Percentiles rank a stretch among this genome's conserved stretches.
phyloP scores from a whole-genome alignment of 495 filamentous ascomycete species.

The Tuber microsphaerosporum region DNA sequence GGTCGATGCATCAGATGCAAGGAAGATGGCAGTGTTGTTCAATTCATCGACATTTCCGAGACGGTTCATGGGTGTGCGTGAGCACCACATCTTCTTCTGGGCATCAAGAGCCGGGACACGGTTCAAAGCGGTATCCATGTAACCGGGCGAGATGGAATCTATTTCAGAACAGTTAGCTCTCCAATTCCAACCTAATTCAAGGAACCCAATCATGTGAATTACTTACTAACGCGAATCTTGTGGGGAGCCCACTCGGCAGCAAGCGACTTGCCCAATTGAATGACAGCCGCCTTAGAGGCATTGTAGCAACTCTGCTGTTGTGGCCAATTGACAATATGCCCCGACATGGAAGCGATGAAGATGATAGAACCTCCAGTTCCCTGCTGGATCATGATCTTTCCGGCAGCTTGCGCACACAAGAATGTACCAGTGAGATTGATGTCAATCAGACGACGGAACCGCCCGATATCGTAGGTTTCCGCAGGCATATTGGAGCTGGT shows the following conservation, averaged over 20 bases:
- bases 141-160: constrained; percentile 67
- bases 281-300: constrained; percentile 70
- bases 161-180: constrained; percentile 6
- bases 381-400: constrained; percentile 58
- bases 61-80: constrained; percentile 61
- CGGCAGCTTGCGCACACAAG: constrained; percentile 59
- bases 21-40: constrained; percentile 70
- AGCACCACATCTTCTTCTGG: constrained; percentile 73
- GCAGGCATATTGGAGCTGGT: constrained; percentile 56
- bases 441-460: constrained; percentile 65
- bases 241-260: constrained; percentile 75
- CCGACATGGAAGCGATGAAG: constrained; percentile 71
- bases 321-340: constrained; percentile 69
- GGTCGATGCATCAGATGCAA: constrained; percentile 66
- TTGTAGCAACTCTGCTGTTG: constrained; percentile 75
- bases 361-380: constrained; percentile 59
- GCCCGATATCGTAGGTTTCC: constrained; percentile 50
- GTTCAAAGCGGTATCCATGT: constrained; percentile 74
- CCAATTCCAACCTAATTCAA: background rate
- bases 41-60: constrained; percentile 73
- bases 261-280: constrained; percentile 67
- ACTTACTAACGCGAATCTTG: constrained; percentile 58
- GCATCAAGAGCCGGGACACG: constrained; percentile 64
- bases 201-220: background rate
- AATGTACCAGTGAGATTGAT: constrained; percentile 72